phyloP scores from a whole-genome alignment of 257 asterid species.

The Anisodus tanguticus region DNA sequence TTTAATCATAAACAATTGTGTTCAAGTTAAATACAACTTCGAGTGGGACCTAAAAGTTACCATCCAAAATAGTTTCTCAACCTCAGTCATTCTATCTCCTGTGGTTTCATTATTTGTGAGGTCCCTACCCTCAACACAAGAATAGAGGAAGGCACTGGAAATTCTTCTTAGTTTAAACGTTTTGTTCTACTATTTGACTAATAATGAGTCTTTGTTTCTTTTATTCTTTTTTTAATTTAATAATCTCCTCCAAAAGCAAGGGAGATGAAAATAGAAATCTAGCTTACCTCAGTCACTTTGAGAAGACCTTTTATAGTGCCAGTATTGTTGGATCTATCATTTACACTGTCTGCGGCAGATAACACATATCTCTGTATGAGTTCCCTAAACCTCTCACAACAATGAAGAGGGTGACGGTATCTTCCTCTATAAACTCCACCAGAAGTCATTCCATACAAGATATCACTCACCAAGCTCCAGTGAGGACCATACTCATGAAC shows the following conservation, averaged over 20 bases:
- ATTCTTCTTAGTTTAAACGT: conserved; percentile 5
- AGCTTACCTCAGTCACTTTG: conserved; percentile 86
- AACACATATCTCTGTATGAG: conserved; percentile 79
- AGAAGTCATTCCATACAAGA: conserved; percentile 66
- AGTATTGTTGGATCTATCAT: conserved; percentile 62
- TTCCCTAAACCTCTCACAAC: conserved; percentile 96
- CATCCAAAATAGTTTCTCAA: neutral
- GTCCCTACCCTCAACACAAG: conserved; percentile 20
- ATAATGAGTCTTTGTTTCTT: conserved; percentile 15
- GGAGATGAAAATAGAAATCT: conserved; percentile 15
- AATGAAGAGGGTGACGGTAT: conserved; percentile 85
- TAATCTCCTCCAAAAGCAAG: conserved; percentile 17
- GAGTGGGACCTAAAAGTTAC: neutral
- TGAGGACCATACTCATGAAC: conserved; percentile 90
- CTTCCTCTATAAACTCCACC: conserved; percentile 89
- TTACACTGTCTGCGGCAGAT: conserved; percentile 60
- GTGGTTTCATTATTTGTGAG: neutral
- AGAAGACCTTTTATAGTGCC: conserved; percentile 80
- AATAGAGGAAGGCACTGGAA: neutral
- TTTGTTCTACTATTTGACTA: conserved; percentile 16
- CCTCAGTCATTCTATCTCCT: neutral
- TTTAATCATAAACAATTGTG: neutral
- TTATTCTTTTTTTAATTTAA: neutral
- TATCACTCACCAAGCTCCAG: conserved; percentile 87
- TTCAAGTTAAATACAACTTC: neutral